Conservation (phyloP, 176 grass and related monocot genomes). For the Ananas comosus region DNA sequence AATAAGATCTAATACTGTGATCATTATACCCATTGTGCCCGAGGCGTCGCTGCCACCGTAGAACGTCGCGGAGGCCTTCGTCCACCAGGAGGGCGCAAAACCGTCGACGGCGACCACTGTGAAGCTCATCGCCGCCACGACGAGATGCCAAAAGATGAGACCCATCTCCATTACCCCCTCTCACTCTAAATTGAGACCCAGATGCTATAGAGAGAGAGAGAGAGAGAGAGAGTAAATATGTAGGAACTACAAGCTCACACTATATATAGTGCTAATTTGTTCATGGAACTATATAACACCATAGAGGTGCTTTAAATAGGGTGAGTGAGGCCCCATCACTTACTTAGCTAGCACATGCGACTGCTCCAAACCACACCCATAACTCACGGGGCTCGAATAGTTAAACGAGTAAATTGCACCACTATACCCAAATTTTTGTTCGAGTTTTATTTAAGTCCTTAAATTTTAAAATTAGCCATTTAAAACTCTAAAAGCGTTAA, state of each 20-base stretch:
- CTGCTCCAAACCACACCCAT: neutral
- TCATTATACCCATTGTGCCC: constrained; percentile 18
- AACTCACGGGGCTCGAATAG: neutral
- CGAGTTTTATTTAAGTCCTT: too few relatives aligned
- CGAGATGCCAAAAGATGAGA: neutral
- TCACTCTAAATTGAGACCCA: too few relatives aligned
- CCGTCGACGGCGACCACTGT: neutral
- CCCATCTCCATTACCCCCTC: neutral
- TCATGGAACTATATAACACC: neutral
- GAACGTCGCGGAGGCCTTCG: constrained; percentile 19
- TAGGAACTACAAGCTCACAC: neutral
- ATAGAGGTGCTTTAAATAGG: neutral
- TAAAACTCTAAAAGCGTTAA: too few relatives aligned
- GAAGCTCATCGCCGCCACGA: neutral
- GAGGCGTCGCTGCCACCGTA: constrained; percentile 27
- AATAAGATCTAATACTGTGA: neutral
- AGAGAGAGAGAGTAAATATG: too few relatives aligned
- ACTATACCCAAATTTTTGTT: too few relatives aligned
- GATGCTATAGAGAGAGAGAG: too few relatives aligned
- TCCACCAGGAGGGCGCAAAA: constrained; percentile 3
- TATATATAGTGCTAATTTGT: neutral
- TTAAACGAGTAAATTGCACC: neutral
- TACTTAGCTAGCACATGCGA: neutral
- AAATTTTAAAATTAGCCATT: too few relatives aligned
- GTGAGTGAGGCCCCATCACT: neutral